phyloP scores from a whole-genome alignment of 2,329 filamentous ascomycete genomes.

The Sclerotinia glacialis region DNA sequence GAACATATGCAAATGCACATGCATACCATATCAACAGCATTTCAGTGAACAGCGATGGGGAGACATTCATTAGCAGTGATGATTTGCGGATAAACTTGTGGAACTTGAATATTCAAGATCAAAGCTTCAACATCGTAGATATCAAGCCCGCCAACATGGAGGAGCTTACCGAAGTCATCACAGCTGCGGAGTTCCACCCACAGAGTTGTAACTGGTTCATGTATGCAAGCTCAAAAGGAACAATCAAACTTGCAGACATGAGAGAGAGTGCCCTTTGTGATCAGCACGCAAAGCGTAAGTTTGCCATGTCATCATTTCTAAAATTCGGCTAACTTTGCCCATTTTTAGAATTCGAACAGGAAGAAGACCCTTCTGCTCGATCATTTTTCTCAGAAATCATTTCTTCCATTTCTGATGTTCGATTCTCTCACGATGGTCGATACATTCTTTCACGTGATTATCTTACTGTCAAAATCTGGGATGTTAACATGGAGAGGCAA shows the following conservation, averaged over 20 bases:
- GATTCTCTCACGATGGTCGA: slow-evolving; percentile 92
- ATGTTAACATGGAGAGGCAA: slow-evolving; percentile 98
- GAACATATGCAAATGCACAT: slow-evolving; percentile 97
- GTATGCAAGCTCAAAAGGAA: slow-evolving; percentile 98
- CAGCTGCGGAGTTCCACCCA: slow-evolving; percentile 95
- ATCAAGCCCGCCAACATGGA: slow-evolving; percentile 99
- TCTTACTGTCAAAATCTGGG: slow-evolving; percentile 99
- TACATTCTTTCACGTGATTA: slow-evolving; percentile 98
- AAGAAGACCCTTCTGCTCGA: slow-evolving; percentile 93
- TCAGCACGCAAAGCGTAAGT: slow-evolving; percentile 83
- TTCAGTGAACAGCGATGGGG: slow-evolving; percentile 98
- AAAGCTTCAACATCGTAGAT: slow-evolving; percentile 99
- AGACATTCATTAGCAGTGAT: slow-evolving; percentile 99
- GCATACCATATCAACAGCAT: slow-evolving; percentile 99
- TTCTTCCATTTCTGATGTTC: slow-evolving; percentile 96
- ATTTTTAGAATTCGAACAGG: slow-evolving; percentile 87
- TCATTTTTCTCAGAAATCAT: slow-evolving; percentile 99
- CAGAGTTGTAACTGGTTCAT: slow-evolving; percentile 99
- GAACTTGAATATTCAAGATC: slow-evolving; percentile 99
- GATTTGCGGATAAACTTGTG: slow-evolving; percentile 97
- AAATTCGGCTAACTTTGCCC: slow-evolving; percentile 22
- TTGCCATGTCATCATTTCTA: not conserved
- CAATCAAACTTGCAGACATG: slow-evolving; percentile 99
- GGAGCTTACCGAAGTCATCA: slow-evolving; percentile 97
- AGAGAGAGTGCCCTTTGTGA: slow-evolving; percentile 94